These are phyloP conservation scores for Ophiognomonia clavigignenti-juglandacearum DNA, from an alignment of 2,329 filamentous ascomycete species.

Conservation along the genomic window DNA sequence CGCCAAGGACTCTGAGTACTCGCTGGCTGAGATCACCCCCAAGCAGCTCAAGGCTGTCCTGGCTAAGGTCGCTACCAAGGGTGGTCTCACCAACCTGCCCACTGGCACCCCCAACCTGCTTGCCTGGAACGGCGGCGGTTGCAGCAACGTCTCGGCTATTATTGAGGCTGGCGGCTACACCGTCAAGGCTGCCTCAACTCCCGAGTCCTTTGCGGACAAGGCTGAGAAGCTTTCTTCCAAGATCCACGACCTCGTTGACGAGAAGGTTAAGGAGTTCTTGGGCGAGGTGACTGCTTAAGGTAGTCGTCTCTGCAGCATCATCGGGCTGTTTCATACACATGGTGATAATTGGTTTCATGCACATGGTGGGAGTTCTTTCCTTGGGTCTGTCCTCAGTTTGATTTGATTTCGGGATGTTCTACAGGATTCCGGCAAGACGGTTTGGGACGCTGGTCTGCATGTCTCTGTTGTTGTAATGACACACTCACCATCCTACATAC, in stretches of 20 bases:
- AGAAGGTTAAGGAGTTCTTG: constrained; percentile 57
- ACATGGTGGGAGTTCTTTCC: background rate
- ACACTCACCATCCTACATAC: no score
- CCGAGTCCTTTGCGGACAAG: constrained; percentile 47
- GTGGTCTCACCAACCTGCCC: constrained; percentile 76
- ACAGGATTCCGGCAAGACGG: no score
- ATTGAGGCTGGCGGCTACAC: constrained; percentile 69
- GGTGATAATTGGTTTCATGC: background rate
- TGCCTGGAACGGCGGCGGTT: constrained; percentile 97
- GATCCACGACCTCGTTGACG: constrained; percentile 57
- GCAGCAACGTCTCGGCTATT: constrained; percentile 84
- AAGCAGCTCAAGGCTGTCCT: constrained; percentile 90
- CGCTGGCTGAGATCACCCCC: constrained; percentile 83
- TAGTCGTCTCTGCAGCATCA: background rate
- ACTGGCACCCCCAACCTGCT: constrained; percentile 87
- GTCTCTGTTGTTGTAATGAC: no score
- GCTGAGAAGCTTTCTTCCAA: constrained; percentile 59
- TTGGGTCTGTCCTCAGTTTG: background rate
- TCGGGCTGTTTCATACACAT: no score
- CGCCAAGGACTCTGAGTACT: constrained; percentile 81
- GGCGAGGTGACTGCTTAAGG: constrained; percentile 41
- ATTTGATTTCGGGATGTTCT: no score
- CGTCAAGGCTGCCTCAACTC: constrained; percentile 33
- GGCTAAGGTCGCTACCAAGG: constrained; percentile 75
- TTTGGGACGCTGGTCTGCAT: no score